Conservation (phyloP, 192 early-diverging fungal species). For the Backusella psychrophila region DNA sequence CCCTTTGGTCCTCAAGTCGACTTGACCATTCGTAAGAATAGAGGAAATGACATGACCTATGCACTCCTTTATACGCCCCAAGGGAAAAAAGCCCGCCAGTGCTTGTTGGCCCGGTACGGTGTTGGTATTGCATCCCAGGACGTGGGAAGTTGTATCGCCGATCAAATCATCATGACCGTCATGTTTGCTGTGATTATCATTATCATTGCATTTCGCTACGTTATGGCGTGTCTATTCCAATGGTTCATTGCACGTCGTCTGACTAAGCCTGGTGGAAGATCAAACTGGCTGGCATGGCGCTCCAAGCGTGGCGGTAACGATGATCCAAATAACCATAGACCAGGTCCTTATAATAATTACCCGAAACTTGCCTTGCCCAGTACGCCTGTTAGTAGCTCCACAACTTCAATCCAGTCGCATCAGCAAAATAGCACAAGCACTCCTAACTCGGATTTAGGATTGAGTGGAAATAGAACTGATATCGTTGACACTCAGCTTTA, state of each 20-base stretch:
- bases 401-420: background rate
- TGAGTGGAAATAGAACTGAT: background rate
- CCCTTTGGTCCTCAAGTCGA: conserved; percentile 23
- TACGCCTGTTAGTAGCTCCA: background rate
- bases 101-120: conserved; percentile 44
- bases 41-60: conserved; percentile 35
- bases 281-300: conserved; percentile 47
- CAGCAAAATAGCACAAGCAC: background rate
- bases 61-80: conserved; percentile 14
- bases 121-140: conserved; percentile 53
- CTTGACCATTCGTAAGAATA: background rate
- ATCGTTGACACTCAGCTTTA: conserved; percentile 48
- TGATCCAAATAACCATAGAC: conserved; percentile 26
- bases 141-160: conserved; percentile 56
- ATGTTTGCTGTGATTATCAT: conserved; percentile 54
- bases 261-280: conserved; percentile 45
- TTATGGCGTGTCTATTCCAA: conserved; percentile 63
- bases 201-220: conserved; percentile 55
- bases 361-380: background rate
- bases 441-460: background rate
- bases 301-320: conserved; percentile 37
- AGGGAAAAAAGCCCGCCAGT: conserved; percentile 38
- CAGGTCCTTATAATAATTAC: conserved; percentile 32
- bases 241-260: conserved; percentile 55
- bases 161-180: conserved; percentile 51